phyloP scores from a whole-genome alignment of 139 green algal genomes.

The Chlamydomonas incerta region DNA sequence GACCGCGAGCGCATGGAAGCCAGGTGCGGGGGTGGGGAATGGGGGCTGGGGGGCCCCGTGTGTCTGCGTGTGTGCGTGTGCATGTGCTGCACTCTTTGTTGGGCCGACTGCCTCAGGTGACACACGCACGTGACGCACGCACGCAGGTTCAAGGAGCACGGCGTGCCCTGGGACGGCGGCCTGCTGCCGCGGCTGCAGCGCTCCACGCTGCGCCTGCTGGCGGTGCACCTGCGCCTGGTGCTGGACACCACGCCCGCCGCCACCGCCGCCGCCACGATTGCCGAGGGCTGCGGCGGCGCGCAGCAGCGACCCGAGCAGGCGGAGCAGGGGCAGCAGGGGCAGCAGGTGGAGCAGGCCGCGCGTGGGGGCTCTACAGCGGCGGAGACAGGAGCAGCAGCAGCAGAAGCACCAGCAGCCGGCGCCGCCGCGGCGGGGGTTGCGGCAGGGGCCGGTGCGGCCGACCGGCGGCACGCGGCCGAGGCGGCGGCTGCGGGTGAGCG shows the following conservation, averaged over 20 bases:
- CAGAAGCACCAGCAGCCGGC: not conserved
- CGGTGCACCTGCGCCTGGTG: conserved; percentile 5
- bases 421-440: not conserved
- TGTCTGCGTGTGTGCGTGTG: not conserved
- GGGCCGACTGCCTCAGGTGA: no score
- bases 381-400: no score
- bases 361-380: no score
- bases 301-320: not conserved
- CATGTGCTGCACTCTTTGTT: no score
- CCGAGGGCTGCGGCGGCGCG: no score
- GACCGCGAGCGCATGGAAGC: conserved; percentile 35
- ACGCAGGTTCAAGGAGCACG: conserved; percentile 37
- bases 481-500: not conserved
- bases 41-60: not conserved
- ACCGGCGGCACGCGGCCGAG: not conserved
- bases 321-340: not conserved
- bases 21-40: not conserved
- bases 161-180: conserved; percentile 10
- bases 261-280: no score
- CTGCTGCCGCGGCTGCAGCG: conserved; percentile 25
- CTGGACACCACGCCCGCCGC: not conserved
- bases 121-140: not conserved
- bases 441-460: not conserved
- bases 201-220: conserved; percentile 27
- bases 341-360: not conserved